Evolutionary conservation across 768 basidiomycete genomes (phyloP), one percentile per base, ranked within the genome.

Genomic region (Scleroderma citrinum): DNA sequence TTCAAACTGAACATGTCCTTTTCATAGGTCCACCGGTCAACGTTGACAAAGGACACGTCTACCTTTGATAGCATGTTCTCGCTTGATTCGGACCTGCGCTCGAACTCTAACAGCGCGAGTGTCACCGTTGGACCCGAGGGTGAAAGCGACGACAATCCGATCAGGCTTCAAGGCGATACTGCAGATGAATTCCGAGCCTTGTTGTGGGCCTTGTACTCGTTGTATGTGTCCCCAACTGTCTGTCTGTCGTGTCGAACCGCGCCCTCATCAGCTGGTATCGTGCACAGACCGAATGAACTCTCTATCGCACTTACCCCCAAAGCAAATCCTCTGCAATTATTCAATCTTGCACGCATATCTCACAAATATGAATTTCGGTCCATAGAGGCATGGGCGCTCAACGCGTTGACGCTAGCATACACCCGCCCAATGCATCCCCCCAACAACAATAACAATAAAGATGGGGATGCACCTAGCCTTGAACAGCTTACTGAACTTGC

Each of bases 401-500:
- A 65, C 20, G 69, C 72, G 5, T 62, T 80, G 48, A 68, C 71
- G 52, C 47, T 57, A 17, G 69, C 66, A 47, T 73, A 73, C 59
- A 42, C 62, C 55, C 56, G 62, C 46, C 63, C 60, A 44, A 1
- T 53, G 53, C 56, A 67, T 44, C 59, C 60, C 29, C 51, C 56
- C 38, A 34, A 63, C 55, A 53, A 62, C 11, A 62, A 69, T 36
- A 34, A 63, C 55, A 53, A 62, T 13, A 62, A 69, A 3, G 64
- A 68, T 6, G 48, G 56, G 1, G 66, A 68, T 10, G 66, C 61
- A 16, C 71, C 70, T 0, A 71, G 66, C n/a, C 63, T 79, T 34
- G 67, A 69, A 6, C 71, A 76, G 49, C 63, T 78, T 46, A 81
- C 78, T 2, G 76, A 78, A 54, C 69, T 78, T 17, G 76, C 78